Conservation (phyloP, 345 rosid genomes). For the Gossypium bickii region DNA sequence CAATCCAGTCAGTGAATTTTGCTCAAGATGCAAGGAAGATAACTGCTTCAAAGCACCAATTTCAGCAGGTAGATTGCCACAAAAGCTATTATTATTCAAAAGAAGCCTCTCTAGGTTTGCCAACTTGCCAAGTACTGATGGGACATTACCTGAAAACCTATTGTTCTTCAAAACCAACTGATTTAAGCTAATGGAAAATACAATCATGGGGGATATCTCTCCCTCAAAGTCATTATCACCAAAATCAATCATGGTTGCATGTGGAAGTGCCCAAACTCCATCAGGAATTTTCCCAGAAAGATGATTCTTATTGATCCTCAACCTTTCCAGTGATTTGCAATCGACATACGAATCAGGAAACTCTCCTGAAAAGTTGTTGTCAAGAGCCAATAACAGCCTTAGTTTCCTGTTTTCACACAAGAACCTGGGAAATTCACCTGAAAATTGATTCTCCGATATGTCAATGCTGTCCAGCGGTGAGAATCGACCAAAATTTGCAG, state of each 20-base stretch:
- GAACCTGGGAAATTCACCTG: slow-evolving; percentile 69
- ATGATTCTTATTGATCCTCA: slow-evolving; percentile 54
- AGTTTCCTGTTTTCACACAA: slow-evolving; percentile 53
- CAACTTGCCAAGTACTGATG: slow-evolving; percentile 54
- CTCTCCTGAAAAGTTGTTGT: slow-evolving; percentile 63
- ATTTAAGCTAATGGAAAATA: slow-evolving; percentile 38
- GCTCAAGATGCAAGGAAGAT: slow-evolving; percentile 65
- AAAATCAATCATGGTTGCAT: slow-evolving; percentile 55
- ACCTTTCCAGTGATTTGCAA: slow-evolving; percentile 60
- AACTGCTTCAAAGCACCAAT: slow-evolving; percentile 53
- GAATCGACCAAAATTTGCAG: slow-evolving; percentile 57
- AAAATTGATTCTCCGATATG: slow-evolving; percentile 75
- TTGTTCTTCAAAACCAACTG: slow-evolving; percentile 61
- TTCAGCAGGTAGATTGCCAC: slow-evolving; percentile 52
- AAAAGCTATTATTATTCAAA: slow-evolving; percentile 53
- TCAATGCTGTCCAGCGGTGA: slow-evolving; percentile 55
- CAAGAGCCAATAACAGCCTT: slow-evolving; percentile 48
- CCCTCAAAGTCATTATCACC: slow-evolving; percentile 64
- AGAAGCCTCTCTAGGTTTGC: slow-evolving; percentile 48
- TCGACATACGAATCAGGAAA: slow-evolving; percentile 54
- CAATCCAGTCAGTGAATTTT: slow-evolving; percentile 51
- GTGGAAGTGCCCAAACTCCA: slow-evolving; percentile 68
- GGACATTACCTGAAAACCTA: slow-evolving; percentile 61
- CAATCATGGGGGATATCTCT: slow-evolving; percentile 46
- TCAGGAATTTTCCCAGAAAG: slow-evolving; percentile 57